Evolutionary conservation across 768 basidiomycete genomes (phyloP).

Genomic region (Termitomyces heimii): DNA sequence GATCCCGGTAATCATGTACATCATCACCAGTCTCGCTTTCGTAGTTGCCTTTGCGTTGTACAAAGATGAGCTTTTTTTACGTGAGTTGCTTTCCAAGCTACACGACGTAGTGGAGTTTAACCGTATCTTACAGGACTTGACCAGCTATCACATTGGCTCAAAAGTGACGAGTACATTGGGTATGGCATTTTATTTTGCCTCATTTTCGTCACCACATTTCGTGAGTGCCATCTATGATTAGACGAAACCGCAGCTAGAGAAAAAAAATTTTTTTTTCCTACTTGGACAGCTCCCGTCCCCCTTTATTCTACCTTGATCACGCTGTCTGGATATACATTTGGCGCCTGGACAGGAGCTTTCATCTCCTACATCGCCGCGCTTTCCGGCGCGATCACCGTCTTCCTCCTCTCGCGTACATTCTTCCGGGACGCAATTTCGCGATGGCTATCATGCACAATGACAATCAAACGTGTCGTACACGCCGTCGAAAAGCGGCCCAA

Average conservation of each 20-base stretch:
- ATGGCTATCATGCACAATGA: conserved; percentile 65
- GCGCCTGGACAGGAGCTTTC: conserved; percentile 75
- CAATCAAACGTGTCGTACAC: conserved; percentile 74
- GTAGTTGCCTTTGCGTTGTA: conserved; percentile 79
- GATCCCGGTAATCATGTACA: conserved; percentile 75
- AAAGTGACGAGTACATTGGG: conserved; percentile 65
- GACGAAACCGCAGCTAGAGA: not conserved
- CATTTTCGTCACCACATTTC: conserved; percentile 84
- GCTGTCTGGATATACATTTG: conserved; percentile 88
- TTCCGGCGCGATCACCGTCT: conserved; percentile 78
- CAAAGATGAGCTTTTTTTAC: conserved; percentile 74
- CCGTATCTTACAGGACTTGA: conserved; percentile 57
- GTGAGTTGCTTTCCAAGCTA: conserved; percentile 39
- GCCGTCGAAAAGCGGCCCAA: conserved; percentile 86
- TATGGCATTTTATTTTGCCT: conserved; percentile 74
- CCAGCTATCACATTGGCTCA: conserved; percentile 72
- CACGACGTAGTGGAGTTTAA: not conserved
- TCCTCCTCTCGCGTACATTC: conserved; percentile 69
- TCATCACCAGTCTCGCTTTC: conserved; percentile 70
- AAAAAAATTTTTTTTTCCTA: not conserved
- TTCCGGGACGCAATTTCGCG: conserved; percentile 65
- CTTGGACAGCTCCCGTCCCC: conserved; percentile 70
- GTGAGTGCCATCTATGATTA: conserved; percentile 40
- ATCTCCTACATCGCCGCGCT: conserved; percentile 88
- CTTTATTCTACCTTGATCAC: conserved; percentile 92